These are phyloP conservation scores for Neobulgaria alba DNA, from an alignment of 2,329 filamentous ascomycete genomes.

Conservation along the genomic window DNA sequence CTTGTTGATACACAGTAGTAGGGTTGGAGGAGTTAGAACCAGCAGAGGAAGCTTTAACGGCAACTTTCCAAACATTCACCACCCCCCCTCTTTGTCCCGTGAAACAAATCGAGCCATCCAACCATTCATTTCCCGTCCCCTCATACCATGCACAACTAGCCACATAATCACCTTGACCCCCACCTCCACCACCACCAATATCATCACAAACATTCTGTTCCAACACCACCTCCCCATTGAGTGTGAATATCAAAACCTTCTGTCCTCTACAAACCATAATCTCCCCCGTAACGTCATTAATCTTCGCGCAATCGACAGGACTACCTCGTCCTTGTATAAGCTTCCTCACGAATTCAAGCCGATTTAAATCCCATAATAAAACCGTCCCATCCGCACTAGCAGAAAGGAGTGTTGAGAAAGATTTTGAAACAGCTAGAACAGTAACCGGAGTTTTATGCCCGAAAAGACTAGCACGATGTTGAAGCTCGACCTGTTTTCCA, in stretches of 20 bases:
- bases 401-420: slow-evolving; percentile 81
- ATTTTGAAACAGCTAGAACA: slow-evolving; percentile 73
- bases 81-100: slow-evolving; percentile 79
- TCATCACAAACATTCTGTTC: slow-evolving; percentile 71
- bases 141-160: slow-evolving; percentile 88
- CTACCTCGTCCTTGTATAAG: slow-evolving; percentile 46
- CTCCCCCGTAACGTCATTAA: slow-evolving; percentile 87
- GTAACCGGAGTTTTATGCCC: slow-evolving; percentile 82
- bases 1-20: too few relatives aligned
- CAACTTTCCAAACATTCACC: slow-evolving; percentile 71
- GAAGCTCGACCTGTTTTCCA: slow-evolving; percentile 66
- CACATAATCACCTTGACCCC: slow-evolving; percentile 63
- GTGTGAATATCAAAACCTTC: slow-evolving; percentile 68
- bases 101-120: slow-evolving; percentile 77
- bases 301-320: slow-evolving; percentile 64
- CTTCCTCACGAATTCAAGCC: slow-evolving; percentile 74
- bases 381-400: slow-evolving; percentile 74
- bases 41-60: too few relatives aligned
- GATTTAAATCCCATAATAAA: slow-evolving; percentile 90
- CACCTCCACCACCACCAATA: too few relatives aligned
- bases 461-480: slow-evolving; percentile 73
- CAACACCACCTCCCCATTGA: slow-evolving; percentile 78
- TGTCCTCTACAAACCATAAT: slow-evolving; percentile 76
- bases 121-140: slow-evolving; percentile 84
- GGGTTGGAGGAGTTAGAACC: too few relatives aligned